A percentile compares a stretch with the other conserved stretches of the same genome.
These are phyloP conservation scores for Venturiaceae sp. DNA, from an alignment of 2,329 filamentous ascomycete species.

Conservation along the genomic window DNA sequence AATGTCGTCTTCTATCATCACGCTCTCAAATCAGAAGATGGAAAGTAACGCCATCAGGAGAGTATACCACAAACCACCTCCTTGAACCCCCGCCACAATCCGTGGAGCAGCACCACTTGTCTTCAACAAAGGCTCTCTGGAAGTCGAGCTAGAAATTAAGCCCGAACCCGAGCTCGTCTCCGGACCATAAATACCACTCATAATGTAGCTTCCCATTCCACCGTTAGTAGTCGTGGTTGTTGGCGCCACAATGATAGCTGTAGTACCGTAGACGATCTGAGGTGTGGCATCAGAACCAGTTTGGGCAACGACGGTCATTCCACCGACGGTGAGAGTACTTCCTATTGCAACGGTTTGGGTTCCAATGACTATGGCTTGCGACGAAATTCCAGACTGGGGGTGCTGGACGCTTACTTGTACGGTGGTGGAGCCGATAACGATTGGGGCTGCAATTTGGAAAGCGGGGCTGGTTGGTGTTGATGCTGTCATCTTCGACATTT, in stretches of 20 bases:
- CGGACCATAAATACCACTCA: not conserved
- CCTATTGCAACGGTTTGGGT: not conserved
- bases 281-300: not conserved
- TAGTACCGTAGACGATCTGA: not conserved
- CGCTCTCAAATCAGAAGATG: not conserved
- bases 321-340: not conserved
- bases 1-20: too few species aligned
- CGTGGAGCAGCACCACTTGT: not conserved
- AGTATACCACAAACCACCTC: not conserved
- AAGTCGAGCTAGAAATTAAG: not conserved
- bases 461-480: not conserved
- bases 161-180: not conserved
- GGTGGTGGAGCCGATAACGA: not conserved
- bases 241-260: not conserved
- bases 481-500: not conserved
- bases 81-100: not conserved
- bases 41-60: not conserved
- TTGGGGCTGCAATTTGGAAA: not conserved
- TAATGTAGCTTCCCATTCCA: not conserved
- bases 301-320: not conserved
- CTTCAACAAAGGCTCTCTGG: not conserved
- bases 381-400: not conserved
- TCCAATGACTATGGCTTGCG: not conserved
- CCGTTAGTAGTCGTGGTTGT: not conserved
- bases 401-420: not conserved